Base-by-base conservation (phyloP, 1,284 basidiomycete genomes). In the Meira nashicola region DNA sequence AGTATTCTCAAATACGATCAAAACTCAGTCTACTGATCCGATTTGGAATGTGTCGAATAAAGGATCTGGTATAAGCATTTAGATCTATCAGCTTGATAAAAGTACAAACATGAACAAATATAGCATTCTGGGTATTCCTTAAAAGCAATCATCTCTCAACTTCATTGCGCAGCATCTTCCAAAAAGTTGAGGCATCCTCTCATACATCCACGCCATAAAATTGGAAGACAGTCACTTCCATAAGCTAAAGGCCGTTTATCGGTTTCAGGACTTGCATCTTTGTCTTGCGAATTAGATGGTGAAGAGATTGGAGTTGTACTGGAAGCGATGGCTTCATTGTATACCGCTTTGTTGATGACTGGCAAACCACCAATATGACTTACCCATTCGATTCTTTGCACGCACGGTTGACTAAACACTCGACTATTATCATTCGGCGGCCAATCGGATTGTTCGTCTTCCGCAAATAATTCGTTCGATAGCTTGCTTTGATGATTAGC, bases 381-480 rank as follows among this genome's bases (percentile, higher is more conserved):
- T 39, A 77, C 70, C 74, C 74, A 77, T 46, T 77, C 74, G 12
- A 75, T 41, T 11, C 71, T 57, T 21, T 57, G 55, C 47, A 74
- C 74, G 17, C 40, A 60, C n/a, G 71, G 52, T 14, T 57, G 53
- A 37, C 58, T 57, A 58, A 71, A 77, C 9, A 76, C 59, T 17
- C 68, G 71, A 4, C 68, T 23, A 5, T 5, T 23, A 12, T 21
- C 67, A 19, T 55, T n/a, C 19, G 56, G 25, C 37, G 47, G 23
- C 46, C 46, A 25, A 14, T 51, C 55, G 17, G 7, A 10, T 46
- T 28, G 47, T 55, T 28, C 53, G 6, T 17, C 19, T 40, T 40
- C 14, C 41, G 8, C 15, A 43, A 43, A 25, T 12, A 23, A 2
- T 17, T 19, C 14, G 17, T 19, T 12, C 2, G 51, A 33, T 4